Conservation (phyloP, 78 protist genomes). For the Tieghemostelium lacteum region DNA sequence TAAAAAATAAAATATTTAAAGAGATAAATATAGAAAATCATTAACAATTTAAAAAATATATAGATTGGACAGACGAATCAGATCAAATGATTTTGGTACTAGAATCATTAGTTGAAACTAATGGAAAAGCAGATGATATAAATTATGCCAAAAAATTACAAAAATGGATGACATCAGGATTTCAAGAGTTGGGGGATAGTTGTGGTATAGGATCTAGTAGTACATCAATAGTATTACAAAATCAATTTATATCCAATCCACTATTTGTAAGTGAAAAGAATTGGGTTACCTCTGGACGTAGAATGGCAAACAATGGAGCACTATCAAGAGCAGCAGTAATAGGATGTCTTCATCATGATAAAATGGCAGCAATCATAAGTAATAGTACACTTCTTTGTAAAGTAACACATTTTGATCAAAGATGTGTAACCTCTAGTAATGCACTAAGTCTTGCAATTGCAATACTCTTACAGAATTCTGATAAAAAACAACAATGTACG, state of each 20-base stretch:
- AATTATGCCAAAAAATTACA: constrained; percentile 69
- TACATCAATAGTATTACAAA: constrained; percentile 62
- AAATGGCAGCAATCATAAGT: background rate
- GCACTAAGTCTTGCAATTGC: constrained; percentile 32
- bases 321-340: constrained; percentile 13
- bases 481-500: constrained; percentile 8
- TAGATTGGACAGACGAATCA: constrained; percentile 80
- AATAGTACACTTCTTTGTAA: constrained; percentile 21
- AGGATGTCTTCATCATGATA: constrained; percentile 21
- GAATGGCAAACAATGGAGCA: constrained; percentile 63
- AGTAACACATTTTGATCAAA: constrained; percentile 54
- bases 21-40: too few species aligned
- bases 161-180: constrained; percentile 69
- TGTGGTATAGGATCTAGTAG: constrained; percentile 68
- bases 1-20: background rate
- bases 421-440: constrained; percentile 35
- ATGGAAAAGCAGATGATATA: constrained; percentile 43
- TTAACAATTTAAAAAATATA: background rate
- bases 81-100: constrained; percentile 82
- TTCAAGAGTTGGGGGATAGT: constrained; percentile 74
- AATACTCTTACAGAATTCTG: constrained; percentile 30
- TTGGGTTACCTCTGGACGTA: constrained; percentile 63
- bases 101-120: constrained; percentile 42
- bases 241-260: constrained; percentile 50
- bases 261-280: constrained; percentile 45